Conservation (phyloP, 805 yeast genomes). For the Sugiyamaella qingdaonensis region DNA sequence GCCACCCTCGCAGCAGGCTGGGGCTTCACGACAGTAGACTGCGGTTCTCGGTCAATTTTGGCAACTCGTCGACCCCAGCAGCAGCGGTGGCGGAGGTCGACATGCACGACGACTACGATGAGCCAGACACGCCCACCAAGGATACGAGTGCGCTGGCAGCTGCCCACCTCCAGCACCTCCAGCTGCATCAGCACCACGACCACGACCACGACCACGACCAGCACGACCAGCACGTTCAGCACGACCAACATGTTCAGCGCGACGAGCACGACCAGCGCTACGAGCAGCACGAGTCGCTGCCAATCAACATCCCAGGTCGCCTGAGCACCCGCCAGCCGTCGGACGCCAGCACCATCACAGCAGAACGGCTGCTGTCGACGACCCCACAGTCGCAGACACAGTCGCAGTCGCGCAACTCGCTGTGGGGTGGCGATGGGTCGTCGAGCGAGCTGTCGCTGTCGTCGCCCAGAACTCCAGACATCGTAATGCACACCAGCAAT, state of each 20-base stretch:
- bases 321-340: conserved; percentile 21
- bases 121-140: conserved; percentile 13
- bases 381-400: neutral
- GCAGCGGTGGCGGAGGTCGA: conserved; percentile 5
- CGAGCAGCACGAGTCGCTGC: neutral
- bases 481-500: conserved; percentile 12
- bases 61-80: conserved; percentile 14
- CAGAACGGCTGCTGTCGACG: conserved; percentile 3
- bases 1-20: conserved; percentile 3
- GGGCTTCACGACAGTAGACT: conserved; percentile 21
- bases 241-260: no score
- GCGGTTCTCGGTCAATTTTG: conserved; percentile 18
- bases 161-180: no score
- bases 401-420: neutral
- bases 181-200: no score
- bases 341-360: conserved; percentile 24
- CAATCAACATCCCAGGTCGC: neutral
- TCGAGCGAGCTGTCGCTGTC: conserved; percentile 18
- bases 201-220: no score
- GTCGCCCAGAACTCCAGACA: conserved; percentile 25
- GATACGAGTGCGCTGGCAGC: conserved; percentile 2
- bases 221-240: no score
- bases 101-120: conserved; percentile 8
- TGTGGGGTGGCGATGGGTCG: conserved; percentile 9
- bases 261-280: neutral